Base-by-base conservation (phyloP, 78 protist species). In the Dictyostelium firmibasis region DNA sequence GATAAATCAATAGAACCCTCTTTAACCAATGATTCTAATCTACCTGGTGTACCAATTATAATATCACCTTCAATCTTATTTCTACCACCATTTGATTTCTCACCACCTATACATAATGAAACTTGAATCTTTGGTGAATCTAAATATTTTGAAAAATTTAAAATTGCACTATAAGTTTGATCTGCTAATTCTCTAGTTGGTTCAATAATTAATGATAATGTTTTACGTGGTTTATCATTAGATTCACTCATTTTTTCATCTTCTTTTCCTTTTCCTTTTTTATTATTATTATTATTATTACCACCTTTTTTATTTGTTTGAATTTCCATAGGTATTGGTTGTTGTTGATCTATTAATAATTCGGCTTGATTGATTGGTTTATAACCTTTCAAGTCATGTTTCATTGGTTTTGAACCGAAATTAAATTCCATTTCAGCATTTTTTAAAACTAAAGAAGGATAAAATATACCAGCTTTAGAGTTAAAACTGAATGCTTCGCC, bases 11-110 rank as follows among this genome's bases (percentile, higher is more conserved):
- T 44, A 7, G 50, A 10, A 33, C 85, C 96, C 11, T 53, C 85
- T 23, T 36, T 53, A 14, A 97, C 43, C 38, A 98, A 57, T 53
- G 84, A 88, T n/a, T 87, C 75, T 8, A 97, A 38, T 8, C 95
- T 67, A 25, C 98, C 98, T 7, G 98, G 96, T 69, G 99, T 98
- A 8, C 98, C 98, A 36, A 97, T 92, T 10, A 97, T 97, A 23
- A 98, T 86, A 92, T 98, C 98, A 9, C 92, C 97, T 5, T 97
- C 97, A 5, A 25, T 43, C 36, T 72, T 72, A 72, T 72, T 72
- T 33, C 79, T 27, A 23, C 31, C 53, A 3, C 95, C 33, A 31
- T 35, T 79, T 23, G 86, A 29, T 81, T 81, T 43, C 5, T 79
- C 47, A 35, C 98, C 97, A 36, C 98, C 98, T 23, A 82, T 25